These are phyloP conservation scores for Camellia lanceoleosa DNA, from an alignment of 148 eudicot genomes.

Conservation along the genomic window DNA sequence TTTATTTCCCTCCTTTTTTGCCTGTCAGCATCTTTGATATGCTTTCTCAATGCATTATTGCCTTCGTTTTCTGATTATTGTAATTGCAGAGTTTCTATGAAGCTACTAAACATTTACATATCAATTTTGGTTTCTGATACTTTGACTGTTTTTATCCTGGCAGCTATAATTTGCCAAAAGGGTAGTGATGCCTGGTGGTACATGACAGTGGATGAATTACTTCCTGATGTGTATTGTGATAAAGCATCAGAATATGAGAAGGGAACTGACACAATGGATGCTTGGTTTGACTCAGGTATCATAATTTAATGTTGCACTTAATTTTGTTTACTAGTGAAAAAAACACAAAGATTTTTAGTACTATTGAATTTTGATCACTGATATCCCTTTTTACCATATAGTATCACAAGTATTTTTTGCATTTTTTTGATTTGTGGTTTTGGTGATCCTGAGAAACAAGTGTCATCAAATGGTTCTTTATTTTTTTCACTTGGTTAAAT, in stretches of 20 bases:
- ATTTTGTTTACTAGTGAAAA: background rate
- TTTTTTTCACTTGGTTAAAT: too few relatives aligned
- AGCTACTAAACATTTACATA: background rate
- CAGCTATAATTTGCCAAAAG: slow-evolving; percentile 73
- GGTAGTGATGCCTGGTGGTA: slow-evolving; percentile 99
- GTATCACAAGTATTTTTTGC: background rate
- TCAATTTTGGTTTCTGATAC: background rate
- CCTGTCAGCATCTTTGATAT: slow-evolving; percentile 4
- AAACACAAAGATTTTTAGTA: background rate
- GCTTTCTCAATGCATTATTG: background rate
- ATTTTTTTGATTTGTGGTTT: background rate
- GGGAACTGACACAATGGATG: slow-evolving; percentile 30
- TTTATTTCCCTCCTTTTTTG: background rate
- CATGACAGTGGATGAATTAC: slow-evolving; percentile 78
- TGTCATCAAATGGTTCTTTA: too few relatives aligned
- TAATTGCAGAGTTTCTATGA: background rate
- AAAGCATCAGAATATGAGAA: slow-evolving; percentile 75
- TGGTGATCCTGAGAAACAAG: too few relatives aligned
- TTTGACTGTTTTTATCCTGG: slow-evolving; percentile 21
- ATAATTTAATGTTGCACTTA: background rate
- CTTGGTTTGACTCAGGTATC: slow-evolving; percentile 96
- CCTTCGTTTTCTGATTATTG: background rate
- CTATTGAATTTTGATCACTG: background rate
- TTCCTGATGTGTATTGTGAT: slow-evolving; percentile 71
- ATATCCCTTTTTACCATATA: background rate